These are phyloP conservation scores for Sporothrix luriei DNA, from an alignment of 2,329 filamentous ascomycete species.

Conservation along the genomic window DNA sequence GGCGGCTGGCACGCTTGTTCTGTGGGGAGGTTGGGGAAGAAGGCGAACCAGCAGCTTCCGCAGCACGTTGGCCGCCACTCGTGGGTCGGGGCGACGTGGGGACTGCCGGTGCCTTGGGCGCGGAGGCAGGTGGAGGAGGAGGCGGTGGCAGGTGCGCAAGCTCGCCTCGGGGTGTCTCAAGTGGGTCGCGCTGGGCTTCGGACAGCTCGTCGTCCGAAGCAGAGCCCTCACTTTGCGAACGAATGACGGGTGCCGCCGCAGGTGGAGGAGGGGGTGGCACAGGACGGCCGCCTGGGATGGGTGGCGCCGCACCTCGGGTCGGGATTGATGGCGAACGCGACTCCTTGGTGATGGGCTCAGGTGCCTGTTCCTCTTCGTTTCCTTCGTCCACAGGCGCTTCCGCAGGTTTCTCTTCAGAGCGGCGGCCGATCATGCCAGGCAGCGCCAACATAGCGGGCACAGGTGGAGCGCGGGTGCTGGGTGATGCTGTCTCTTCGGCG, in stretches of 20 bases:
- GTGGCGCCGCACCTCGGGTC: conserved; percentile 43
- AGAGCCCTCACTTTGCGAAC: conserved; percentile 74
- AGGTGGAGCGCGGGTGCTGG: conserved; percentile 53
- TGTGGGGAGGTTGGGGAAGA: conserved; percentile 43
- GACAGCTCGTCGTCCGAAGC: conserved; percentile 89
- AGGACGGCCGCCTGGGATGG: conserved; percentile 55
- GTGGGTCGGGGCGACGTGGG: conserved; percentile 45
- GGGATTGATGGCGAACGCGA: conserved; percentile 39
- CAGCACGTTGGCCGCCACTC: conserved; percentile 44
- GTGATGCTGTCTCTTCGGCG: conserved; percentile 50
- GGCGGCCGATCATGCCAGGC: conserved; percentile 69
- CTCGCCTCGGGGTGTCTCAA: conserved; percentile 47
- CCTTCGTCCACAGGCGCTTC: conserved; percentile 38
- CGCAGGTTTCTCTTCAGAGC: conserved; percentile 47
- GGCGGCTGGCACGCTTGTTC: conserved; percentile 59
- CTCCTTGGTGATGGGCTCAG: conserved; percentile 41
- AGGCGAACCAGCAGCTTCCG: conserved; percentile 45
- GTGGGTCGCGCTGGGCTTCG: conserved; percentile 46
- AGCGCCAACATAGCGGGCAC: conserved; percentile 65
- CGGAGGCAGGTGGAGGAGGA: conserved; percentile 52
- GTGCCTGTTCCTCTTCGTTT: conserved; percentile 43
- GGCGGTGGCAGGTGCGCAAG: conserved; percentile 47
- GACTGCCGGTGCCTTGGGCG: conserved; percentile 46
- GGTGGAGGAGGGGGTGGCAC: conserved; percentile 60
- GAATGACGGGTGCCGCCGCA: conserved; percentile 52